Evolutionary conservation across 208 protist species (phyloP).

Genomic region (Trypanosoma platydactyli): DNA sequence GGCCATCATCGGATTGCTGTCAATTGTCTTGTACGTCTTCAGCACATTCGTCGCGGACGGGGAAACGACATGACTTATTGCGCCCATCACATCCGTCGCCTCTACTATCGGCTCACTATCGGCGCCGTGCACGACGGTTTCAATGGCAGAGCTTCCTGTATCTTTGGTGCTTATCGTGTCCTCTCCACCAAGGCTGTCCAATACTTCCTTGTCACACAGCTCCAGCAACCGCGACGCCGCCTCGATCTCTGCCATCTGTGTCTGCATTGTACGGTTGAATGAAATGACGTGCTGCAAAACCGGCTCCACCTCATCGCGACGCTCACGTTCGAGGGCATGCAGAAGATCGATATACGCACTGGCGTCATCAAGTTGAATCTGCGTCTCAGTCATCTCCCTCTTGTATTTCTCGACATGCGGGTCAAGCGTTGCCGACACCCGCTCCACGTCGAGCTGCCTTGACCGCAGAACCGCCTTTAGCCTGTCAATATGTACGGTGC

Average conservation of each 20-base stretch:
- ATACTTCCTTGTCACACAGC: constrained; percentile 5
- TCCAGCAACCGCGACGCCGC: background rate
- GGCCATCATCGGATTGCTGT: constrained; percentile 12
- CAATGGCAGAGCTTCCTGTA: background rate
- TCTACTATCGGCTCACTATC: constrained; percentile 3
- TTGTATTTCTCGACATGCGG: constrained; percentile 45
- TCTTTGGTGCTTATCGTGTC: background rate
- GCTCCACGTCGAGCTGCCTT: constrained; percentile 44
- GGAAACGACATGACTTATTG: background rate
- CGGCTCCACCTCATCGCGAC: constrained; percentile 68
- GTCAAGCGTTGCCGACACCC: constrained; percentile 56
- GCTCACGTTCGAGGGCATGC: constrained; percentile 54
- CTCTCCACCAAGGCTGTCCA: background rate
- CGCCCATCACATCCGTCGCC: background rate
- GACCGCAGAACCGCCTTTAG: constrained; percentile 58
- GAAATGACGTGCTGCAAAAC: constrained; percentile 59
- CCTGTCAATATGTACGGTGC: constrained; percentile 64
- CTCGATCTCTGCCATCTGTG: constrained; percentile 9
- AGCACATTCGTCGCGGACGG: background rate
- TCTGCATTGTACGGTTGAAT: constrained; percentile 37
- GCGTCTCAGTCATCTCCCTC: constrained; percentile 40
- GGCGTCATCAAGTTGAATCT: constrained; percentile 63
- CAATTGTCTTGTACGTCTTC: background rate
- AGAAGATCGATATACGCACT: constrained; percentile 66
- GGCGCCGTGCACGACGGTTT: background rate